Evolutionary conservation across 805 yeast genomes (phyloP).

Genomic region (Phaffomyces antillensis): DNA sequence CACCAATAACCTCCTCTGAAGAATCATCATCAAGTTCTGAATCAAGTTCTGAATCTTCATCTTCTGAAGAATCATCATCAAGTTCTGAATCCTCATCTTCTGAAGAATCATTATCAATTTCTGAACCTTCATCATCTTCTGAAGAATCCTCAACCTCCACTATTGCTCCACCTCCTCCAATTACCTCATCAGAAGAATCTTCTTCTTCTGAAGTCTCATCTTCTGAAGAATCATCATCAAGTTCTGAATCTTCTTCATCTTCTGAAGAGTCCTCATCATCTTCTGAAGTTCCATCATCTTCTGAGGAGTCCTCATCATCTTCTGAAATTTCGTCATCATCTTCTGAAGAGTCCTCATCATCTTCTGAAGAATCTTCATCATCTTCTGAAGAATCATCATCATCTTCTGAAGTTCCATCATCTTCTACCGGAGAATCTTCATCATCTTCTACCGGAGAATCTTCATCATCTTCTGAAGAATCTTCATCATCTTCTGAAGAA

Average conservation of each 20-base stretch:
- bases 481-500: not conserved
- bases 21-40: not conserved
- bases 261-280: not conserved
- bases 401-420: not conserved
- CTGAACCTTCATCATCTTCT: conserved; percentile 1
- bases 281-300: not conserved
- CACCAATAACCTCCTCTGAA: not conserved
- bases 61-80: not conserved
- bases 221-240: not conserved
- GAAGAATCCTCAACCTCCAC: not conserved
- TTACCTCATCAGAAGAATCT: not conserved
- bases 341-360: not conserved
- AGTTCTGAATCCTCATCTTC: too few species aligned
- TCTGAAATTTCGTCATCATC: not conserved
- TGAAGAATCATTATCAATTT: not conserved
- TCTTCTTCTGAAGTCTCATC: conserved; percentile 4
- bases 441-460: not conserved
- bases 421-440: not conserved
- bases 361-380: not conserved
- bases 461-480: not conserved
- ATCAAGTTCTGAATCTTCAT: too few species aligned
- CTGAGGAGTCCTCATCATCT: not conserved
- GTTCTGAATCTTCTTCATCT: conserved; percentile 1
- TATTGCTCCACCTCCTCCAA: not conserved
- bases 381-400: not conserved